Evolutionary conservation across 2,329 filamentous ascomycete genomes (phyloP).

Genomic region (Fusarium torreyae): DNA sequence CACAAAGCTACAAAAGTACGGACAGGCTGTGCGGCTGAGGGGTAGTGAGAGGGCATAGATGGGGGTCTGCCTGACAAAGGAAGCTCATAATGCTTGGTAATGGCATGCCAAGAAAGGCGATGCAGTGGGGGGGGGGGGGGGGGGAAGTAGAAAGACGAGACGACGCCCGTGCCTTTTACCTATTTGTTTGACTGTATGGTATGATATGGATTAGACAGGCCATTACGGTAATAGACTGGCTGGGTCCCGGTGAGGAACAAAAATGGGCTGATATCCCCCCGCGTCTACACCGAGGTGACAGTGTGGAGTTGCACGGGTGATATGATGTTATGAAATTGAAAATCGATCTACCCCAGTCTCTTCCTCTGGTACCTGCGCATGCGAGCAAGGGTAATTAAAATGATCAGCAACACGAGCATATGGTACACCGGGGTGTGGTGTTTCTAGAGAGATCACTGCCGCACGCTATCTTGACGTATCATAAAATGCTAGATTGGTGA

Average conservation of each 20-base stretch:
- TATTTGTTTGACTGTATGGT: constrained; percentile 51
- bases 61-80: neutral
- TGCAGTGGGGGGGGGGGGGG: constrained; percentile 28
- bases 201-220: constrained; percentile 50
- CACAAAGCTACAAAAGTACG: constrained; percentile 99
- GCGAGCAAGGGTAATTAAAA: constrained; percentile 19
- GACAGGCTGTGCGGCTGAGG: constrained; percentile 92
- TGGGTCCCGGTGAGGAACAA: constrained; percentile 41
- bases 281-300: constrained; percentile 22
- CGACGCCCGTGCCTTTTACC: constrained; percentile 39
- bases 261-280: constrained; percentile 28
- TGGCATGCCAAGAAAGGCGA: constrained; percentile 26
- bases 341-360: constrained; percentile 33
- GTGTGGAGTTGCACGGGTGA: constrained; percentile 25
- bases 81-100: constrained; percentile 27
- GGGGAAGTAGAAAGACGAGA: constrained; percentile 20
- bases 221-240: constrained; percentile 45
- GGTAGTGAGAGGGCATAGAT: constrained; percentile 86
- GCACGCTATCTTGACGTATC: constrained; percentile 8
- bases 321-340: constrained; percentile 22
- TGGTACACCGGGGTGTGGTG: neutral
- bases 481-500: constrained; percentile 40
- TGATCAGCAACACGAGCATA: constrained; percentile 18
- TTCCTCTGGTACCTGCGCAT: constrained; percentile 30
- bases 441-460: neutral